Base-by-base conservation (phyloP, 2,329 filamentous ascomycete genomes). In the Sporothrix brunneoviolacea region DNA sequence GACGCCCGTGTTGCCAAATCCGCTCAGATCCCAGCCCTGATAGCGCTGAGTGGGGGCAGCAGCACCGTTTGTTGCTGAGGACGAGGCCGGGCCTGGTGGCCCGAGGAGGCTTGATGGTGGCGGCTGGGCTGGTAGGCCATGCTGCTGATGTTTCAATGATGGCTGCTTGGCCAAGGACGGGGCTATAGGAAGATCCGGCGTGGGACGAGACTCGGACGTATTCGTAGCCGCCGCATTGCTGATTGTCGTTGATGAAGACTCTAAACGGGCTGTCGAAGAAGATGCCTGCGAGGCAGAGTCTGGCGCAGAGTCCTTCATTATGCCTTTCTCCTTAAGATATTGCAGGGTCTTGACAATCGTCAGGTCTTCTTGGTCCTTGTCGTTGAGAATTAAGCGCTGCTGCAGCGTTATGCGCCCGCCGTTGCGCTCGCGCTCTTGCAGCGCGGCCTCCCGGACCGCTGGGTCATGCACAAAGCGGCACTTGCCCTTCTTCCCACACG, bases 401-500 rank as follows among this genome's bases (percentile, higher is more conserved):
- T 81, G 77, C 49, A 84, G 74, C 4, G 82, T 84, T 66, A 84
- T 75, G 45, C 78, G 77, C 41, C 82, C 82, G 54, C 82, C 79
- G 58, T 84, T 84, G 59, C 74, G 72, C 59, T 82, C 80, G 53
- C 80, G 76, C 62, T 84, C 81, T 60, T 74, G 76, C 43, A 84
- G 70, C 51, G 81, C 81, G 57, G 78, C 78, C 60, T 82, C 79
- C 58, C 82, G 74, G 52, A 82, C 76, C 55, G 77, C 75, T 16
- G 76, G 74, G 62, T 85, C 82, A 64, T 85, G 82, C 56, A 83
- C 79, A 68, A 85, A 85, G 68, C 82, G 82, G 71, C 82, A 85
- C 80, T 84, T 84, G 79, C 80, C 79, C 76, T 83, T 83, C 74
- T 85, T 85, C 47, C 81, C 82, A 67, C 82, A 85, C 52, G 73